Evolutionary conservation across 768 basidiomycete species (phyloP).

Genomic region (Hericium erinaceus): DNA sequence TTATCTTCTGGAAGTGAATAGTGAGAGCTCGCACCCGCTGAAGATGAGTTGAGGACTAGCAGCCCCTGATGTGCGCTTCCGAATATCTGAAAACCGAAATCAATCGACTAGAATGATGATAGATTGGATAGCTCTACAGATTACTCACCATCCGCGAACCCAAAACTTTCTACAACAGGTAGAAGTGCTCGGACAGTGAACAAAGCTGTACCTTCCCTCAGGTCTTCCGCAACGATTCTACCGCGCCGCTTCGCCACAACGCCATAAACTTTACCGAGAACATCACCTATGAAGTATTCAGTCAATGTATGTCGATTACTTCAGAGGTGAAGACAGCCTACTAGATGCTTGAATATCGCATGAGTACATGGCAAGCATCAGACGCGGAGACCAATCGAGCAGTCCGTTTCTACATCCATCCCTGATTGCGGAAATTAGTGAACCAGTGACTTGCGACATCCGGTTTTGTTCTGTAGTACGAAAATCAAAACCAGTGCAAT

Average conservation of each 20-base stretch:
- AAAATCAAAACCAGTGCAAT: no score
- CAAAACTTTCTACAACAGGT: conserved; percentile 96
- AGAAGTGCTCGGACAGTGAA: conserved; percentile 87
- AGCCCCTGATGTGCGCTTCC: conserved; percentile 92
- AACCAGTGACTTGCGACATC: conserved; percentile 80
- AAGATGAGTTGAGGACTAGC: conserved; percentile 97
- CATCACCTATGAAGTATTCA: conserved; percentile 58
- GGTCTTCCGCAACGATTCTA: conserved; percentile 90
- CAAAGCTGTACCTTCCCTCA: conserved; percentile 96
- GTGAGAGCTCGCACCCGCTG: conserved; percentile 50
- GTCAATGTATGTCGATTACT: neutral
- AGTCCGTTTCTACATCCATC: conserved; percentile 87
- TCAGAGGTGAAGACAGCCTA: conserved; percentile 31
- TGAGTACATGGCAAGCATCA: conserved; percentile 97
- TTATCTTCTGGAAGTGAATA: neutral
- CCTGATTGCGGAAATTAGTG: conserved; percentile 78
- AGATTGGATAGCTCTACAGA: neutral
- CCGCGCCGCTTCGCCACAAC: conserved; percentile 90
- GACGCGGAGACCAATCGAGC: conserved; percentile 93
- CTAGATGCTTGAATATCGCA: conserved; percentile 98
- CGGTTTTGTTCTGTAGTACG: conserved; percentile 56
- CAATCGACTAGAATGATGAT: neutral
- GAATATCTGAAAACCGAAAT: conserved; percentile 59
- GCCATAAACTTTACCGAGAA: conserved; percentile 93
- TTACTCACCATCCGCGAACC: conserved; percentile 86